Evolutionary conservation across 306 rosid species (phyloP).

Genomic region (Prunus kanzakura): DNA sequence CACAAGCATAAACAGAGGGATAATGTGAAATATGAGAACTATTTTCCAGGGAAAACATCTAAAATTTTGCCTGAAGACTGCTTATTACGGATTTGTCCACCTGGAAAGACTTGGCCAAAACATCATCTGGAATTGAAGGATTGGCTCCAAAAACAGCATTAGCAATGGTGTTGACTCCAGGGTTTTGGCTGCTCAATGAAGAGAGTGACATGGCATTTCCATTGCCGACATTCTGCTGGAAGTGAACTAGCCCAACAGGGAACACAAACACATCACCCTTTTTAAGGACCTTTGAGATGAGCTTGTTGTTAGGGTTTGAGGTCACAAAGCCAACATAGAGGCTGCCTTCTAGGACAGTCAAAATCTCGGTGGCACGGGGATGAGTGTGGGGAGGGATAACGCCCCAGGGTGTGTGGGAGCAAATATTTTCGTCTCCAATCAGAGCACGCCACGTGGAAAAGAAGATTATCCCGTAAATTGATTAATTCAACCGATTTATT

Average conservation of each 20-base stretch:
- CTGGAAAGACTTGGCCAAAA: slow-evolving; percentile 22
- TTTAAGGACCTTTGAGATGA: slow-evolving; percentile 23
- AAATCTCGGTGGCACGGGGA: slow-evolving; percentile 24
- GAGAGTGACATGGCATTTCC: slow-evolving; percentile 13
- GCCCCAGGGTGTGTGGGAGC: slow-evolving; percentile 15
- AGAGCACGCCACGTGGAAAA: too few relatives aligned
- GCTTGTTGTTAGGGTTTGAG: slow-evolving; percentile 20
- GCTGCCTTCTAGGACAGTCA: slow-evolving; percentile 10
- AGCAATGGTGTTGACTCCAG: slow-evolving; percentile 21
- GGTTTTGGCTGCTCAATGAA: slow-evolving; percentile 28
- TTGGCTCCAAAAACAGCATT: slow-evolving; percentile 19
- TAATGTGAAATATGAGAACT: not conserved
- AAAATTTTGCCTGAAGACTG: slow-evolving; percentile 14
- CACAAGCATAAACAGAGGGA: not conserved
- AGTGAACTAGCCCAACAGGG: slow-evolving; percentile 21
- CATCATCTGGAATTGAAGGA: slow-evolving; percentile 8
- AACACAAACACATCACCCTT: slow-evolving; percentile 30
- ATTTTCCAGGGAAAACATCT: not conserved
- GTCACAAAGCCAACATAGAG: slow-evolving; percentile 23
- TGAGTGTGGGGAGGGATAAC: slow-evolving; percentile 19
- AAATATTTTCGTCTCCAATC: too few relatives aligned
- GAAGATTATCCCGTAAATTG: too few relatives aligned
- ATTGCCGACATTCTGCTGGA: slow-evolving; percentile 18
- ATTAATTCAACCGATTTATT: too few relatives aligned
- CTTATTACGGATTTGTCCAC: slow-evolving; percentile 15